A percentile compares a stretch with the other conserved stretches of the same genome.
These are phyloP conservation scores for Wickerhamomyces queroliae DNA, from an alignment of 805 yeast genomes.

Conservation along the genomic window DNA sequence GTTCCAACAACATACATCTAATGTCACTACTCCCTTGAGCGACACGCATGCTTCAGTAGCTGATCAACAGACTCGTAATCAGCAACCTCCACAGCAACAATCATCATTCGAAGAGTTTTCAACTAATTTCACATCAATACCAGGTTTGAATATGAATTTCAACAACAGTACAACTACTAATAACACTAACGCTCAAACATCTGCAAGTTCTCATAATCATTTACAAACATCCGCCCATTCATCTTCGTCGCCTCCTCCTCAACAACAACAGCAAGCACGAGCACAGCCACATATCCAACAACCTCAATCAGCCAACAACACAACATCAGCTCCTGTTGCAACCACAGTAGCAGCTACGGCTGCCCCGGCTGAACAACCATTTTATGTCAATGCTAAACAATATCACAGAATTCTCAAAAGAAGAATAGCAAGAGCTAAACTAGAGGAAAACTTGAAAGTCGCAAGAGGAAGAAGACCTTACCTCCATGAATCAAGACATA, in stretches of 20 bases:
- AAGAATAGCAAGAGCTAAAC: constrained; percentile 86
- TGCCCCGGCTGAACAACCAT: constrained; percentile 72
- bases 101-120: constrained; percentile 1
- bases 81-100: constrained; percentile 2
- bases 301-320: neutral
- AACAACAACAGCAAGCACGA: neutral
- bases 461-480: constrained; percentile 92
- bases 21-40: neutral
- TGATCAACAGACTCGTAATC: neutral
- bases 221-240: neutral
- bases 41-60: neutral
- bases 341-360: constrained; percentile 7
- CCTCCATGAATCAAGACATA: constrained; percentile 93
- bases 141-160: neutral
- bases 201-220: neutral
- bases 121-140: constrained; percentile 1
- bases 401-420: constrained; percentile 92
- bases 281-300: neutral
- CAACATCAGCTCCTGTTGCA: neutral
- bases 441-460: constrained; percentile 82
- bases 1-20: neutral
- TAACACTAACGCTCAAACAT: neutral
- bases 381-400: constrained; percentile 96
- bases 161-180: neutral
- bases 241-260: neutral